phyloP scores from a whole-genome alignment of 768 basidiomycete genomes.

The Fomitopsis serialis region DNA sequence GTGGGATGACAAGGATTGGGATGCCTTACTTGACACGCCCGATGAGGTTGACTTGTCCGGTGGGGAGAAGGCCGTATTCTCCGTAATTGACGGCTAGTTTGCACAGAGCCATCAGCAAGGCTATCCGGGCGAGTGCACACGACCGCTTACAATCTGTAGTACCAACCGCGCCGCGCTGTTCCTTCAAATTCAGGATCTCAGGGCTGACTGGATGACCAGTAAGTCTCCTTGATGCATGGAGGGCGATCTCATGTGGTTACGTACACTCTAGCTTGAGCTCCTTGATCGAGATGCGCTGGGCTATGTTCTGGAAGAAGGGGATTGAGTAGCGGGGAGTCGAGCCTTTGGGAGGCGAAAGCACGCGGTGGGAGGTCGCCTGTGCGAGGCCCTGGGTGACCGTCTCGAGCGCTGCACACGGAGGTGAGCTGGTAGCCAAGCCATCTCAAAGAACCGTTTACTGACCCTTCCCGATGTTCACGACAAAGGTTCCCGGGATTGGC shows the following conservation, averaged over 20 bases:
- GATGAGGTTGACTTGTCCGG: constrained; percentile 69
- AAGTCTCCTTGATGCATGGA: neutral
- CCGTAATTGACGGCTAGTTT: constrained; percentile 72
- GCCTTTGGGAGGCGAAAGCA: constrained; percentile 55
- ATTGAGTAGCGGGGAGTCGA: constrained; percentile 72
- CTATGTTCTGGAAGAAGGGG: constrained; percentile 83
- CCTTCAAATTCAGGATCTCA: constrained; percentile 57
- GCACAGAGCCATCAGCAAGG: neutral
- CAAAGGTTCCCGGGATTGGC: constrained; percentile 74
- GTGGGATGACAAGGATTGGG: neutral
- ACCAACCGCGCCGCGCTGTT: constrained; percentile 46
- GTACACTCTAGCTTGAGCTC: constrained; percentile 41
- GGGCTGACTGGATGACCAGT: constrained; percentile 44
- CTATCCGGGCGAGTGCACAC: neutral
- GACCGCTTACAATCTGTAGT: constrained; percentile 55
- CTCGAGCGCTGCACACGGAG: constrained; percentile 60
- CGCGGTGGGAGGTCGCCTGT: constrained; percentile 77
- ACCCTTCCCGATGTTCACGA: constrained; percentile 82
- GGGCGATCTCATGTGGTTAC: constrained; percentile 5
- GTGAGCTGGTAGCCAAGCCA: too few relatives aligned
- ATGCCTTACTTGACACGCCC: constrained; percentile 68
- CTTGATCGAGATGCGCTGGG: constrained; percentile 45
- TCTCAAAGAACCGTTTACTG: neutral
- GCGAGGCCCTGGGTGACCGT: constrained; percentile 72
- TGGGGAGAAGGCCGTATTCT: constrained; percentile 67